These are phyloP conservation scores for Pythium monospermum DNA, from an alignment of 352 stramenopile genomes.

Conservation along the genomic window DNA sequence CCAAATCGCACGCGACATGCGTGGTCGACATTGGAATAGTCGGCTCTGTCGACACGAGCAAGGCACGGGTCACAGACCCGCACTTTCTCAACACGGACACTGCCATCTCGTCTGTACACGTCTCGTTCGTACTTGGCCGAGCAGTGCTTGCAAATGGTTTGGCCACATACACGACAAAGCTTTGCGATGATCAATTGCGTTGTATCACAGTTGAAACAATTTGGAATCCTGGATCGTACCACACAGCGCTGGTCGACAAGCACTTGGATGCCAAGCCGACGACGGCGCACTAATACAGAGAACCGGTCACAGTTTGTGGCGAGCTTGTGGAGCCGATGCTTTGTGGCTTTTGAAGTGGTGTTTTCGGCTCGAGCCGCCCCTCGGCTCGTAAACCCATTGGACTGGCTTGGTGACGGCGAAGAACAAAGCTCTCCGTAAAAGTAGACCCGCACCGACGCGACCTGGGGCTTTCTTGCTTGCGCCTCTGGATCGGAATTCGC, in stretches of 20 bases:
- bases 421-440: constrained; percentile 20
- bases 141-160: constrained; percentile 49
- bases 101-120: background rate
- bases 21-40: constrained; percentile 36
- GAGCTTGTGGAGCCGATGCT: constrained; percentile 14
- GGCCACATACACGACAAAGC: constrained; percentile 55
- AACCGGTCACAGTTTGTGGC: constrained; percentile 26
- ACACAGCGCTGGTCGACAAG: constrained; percentile 40
- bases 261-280: constrained; percentile 51
- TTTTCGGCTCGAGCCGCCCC: background rate
- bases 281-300: constrained; percentile 45
- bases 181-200: constrained; percentile 29
- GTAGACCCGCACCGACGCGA: constrained; percentile 10
- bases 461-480: background rate
- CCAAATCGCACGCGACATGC: background rate
- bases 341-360: constrained; percentile 6
- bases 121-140: constrained; percentile 28
- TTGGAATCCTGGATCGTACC: constrained; percentile 31
- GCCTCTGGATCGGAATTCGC: background rate
- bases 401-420: background rate
- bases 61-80: constrained; percentile 53
- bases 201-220: constrained; percentile 56
- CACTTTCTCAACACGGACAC: constrained; percentile 19
- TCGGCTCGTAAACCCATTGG: no score
- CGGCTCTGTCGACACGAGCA: constrained; percentile 42